Evolutionary conservation across 306 rosid genomes (phyloP), one percentile per base, ranked within the genome.

Genomic region (Corylus americana): DNA sequence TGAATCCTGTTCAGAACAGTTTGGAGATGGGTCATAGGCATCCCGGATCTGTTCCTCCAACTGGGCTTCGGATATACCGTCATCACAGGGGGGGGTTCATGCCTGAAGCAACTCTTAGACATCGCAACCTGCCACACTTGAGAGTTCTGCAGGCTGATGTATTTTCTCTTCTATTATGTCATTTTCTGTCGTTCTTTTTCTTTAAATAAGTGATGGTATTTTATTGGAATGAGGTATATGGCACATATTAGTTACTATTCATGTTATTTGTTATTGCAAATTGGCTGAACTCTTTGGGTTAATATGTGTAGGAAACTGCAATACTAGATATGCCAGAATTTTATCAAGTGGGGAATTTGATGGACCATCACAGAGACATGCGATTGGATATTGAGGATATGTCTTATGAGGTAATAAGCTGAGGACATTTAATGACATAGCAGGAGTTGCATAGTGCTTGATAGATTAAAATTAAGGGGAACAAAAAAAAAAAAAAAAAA

Each of bases 381-480:
- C 96, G 94, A 73, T 75, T 96, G 92, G 98, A 96, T 88, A 96
- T 96, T 58, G 99, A 93, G 89, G 93, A 96, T 79, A 93, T 96
- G 98, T 91, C 99, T 47, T 96, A 96, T 74, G 99, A 96, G 97
- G 99, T 88, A 85, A 84, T 88, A 85, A 84, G 86, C 76, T 37
- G 31, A 57, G 37, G 68, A 79, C 75, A 44, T 47, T 82, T 49
- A 57, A 77, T 76, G 51, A 5, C 71, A 42, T 44, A 67, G 71
- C 8, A 45, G 64, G 77, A 53, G 11, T 50, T 9, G 68, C 37
- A 3, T 39, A 4, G 44, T 39, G 44, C 44, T 39, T 39, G 44
- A 39, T 39, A 39, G 6, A 39, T 3, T 39, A 39, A 39, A 39
- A 39, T 39, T 39, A 4, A 39, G 44, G 4, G 5, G 25, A 22